Base-by-base conservation (phyloP, 2,329 filamentous ascomycete species). In the Chaetomiaceae sp. region DNA sequence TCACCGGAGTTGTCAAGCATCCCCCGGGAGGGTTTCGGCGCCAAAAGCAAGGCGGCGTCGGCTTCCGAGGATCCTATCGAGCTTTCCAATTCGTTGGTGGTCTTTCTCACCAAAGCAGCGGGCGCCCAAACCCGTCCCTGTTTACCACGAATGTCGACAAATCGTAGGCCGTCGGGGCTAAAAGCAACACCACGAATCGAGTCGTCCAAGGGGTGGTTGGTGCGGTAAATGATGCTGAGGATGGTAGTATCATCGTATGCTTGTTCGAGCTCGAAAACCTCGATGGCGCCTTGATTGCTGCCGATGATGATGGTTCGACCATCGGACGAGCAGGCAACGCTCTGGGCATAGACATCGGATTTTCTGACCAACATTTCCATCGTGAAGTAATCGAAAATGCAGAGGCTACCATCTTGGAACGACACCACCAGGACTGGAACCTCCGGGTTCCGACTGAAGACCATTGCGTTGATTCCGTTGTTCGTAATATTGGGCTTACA, bases 71-170 rank as follows among this genome's bases (percentile, higher is more conserved):
- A n/a, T n/a, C 57, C 56, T 14, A 53, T n/a, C 20, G 44, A 34
- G 9, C 42, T 51, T 2, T 41, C 49, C 9, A 23, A 1, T n/a
- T 64, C 61, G 46, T 55, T 54, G 21, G 51, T 18, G 8, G 29
- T 51, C 32, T 60, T 65, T 33, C 62, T 54, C 3, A 67, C 59
- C 5, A 72, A 59, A 16, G 61, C 64, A 2, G 63, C 53, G 13
- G 68, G 69, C 6, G 67, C 67, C 70, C 70, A 72, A 3, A 71
- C 60, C n/a, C 65, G 59, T 37, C 61, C 67, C 42, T 67, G 65
- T 3, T 56, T 58, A 11, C 60, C 61, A 40, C 62, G 60, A 7
- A 71, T 60, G 37, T 71, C 67, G 36, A 68, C 38, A 48, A 72
- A 64, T 6, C 65, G 64, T 7, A 62, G 51, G 16, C 65, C 61